phyloP scores from a whole-genome alignment of 805 yeast genomes.

The Cyberlindnera galapagoensis region DNA sequence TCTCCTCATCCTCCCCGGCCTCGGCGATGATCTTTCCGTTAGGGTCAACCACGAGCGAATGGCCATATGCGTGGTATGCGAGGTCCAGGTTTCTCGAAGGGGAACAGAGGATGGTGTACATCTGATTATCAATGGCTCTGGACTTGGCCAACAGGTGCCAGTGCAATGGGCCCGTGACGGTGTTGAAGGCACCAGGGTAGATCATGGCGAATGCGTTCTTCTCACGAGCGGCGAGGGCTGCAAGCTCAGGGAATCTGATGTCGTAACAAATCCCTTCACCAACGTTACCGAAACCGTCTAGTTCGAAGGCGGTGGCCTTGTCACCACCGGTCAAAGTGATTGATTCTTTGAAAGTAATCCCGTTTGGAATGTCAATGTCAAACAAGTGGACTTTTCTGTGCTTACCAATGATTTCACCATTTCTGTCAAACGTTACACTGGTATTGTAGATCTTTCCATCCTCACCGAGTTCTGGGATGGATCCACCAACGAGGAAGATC shows the following conservation, averaged over 20 bases:
- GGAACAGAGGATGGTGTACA: conserved; percentile 72
- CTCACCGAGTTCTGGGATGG: conserved; percentile 70
- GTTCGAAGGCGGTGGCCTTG: conserved; percentile 58
- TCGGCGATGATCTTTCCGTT: conserved; percentile 59
- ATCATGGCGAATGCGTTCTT: conserved; percentile 67
- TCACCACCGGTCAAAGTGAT: conserved; percentile 72
- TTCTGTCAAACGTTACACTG: conserved; percentile 63
- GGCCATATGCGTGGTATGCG: conserved; percentile 63
- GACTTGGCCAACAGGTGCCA: conserved; percentile 75
- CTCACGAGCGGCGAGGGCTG: conserved; percentile 62
- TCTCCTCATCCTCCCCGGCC: conserved; percentile 76
- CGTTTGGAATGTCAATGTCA: conserved; percentile 90
- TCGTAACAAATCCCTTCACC: conserved; percentile 88
- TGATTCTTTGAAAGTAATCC: conserved; percentile 86
- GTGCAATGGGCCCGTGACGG: conserved; percentile 80
- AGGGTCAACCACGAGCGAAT: conserved; percentile 61
- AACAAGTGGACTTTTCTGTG: conserved; percentile 90
- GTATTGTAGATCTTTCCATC: conserved; percentile 66
- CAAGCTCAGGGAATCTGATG: conserved; percentile 76
- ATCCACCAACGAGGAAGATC: conserved; percentile 81
- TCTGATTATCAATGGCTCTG: conserved; percentile 71
- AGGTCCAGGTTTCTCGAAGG: conserved; percentile 73
- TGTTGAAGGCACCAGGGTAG: conserved; percentile 84
- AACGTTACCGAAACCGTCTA: conserved; percentile 41
- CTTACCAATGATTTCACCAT: conserved; percentile 79